A percentile compares a stretch with the other conserved stretches of the same genome.
Evolutionary conservation across 208 protist genomes (phyloP).

Genomic region (Histomonas meleagridis): DNA sequence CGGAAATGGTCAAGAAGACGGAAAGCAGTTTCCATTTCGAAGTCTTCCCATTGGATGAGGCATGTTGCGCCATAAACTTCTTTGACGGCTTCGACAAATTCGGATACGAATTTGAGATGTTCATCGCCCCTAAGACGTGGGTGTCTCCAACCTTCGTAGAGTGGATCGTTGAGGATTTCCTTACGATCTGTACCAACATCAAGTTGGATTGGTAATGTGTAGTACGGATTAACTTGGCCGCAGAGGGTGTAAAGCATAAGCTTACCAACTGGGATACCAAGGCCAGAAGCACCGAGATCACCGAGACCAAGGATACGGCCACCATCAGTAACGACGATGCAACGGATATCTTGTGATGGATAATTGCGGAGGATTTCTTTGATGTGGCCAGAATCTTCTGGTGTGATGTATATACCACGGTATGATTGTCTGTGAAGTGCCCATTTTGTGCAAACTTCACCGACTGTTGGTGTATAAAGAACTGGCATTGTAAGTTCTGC

Average conservation of each 20-base stretch:
- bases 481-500: constrained; percentile 19
- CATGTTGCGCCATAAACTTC: not conserved
- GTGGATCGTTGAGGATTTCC: no score
- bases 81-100: not conserved
- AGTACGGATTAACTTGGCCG: not conserved
- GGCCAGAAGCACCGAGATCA: not conserved
- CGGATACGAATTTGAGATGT: not conserved
- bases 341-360: not conserved
- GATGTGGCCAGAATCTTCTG: not conserved
- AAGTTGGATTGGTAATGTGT: not conserved
- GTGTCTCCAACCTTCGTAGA: not conserved
- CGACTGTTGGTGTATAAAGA: constrained; percentile 35
- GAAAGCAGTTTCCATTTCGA: not conserved
- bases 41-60: not conserved
- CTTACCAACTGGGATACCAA: constrained; percentile 30
- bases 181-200: constrained; percentile 14
- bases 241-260: constrained; percentile 3
- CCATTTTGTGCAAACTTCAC: not conserved
- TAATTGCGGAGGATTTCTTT: not conserved
- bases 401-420: constrained; percentile 20
- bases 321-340: constrained; percentile 28
- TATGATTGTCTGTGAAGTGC: not conserved
- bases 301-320: constrained; percentile 13
- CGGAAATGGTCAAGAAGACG: not conserved
- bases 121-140: not conserved